phyloP scores from a whole-genome alignment of 116 monocot species.

The Phalaenopsis hybrid region DNA sequence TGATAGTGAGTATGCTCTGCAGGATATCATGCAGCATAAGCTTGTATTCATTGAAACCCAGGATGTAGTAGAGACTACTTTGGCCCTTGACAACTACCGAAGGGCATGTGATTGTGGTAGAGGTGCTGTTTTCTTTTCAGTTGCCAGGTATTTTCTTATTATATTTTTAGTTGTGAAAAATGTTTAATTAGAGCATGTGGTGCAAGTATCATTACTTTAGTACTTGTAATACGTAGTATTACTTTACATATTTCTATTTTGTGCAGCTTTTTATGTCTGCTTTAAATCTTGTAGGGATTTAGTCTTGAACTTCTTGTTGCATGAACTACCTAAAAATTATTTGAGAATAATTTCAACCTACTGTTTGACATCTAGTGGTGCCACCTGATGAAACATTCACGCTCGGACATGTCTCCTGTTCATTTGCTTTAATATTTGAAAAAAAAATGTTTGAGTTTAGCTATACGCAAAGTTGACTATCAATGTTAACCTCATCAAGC shows the following conservation, averaged over 20 bases:
- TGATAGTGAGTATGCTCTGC: slow-evolving; percentile 15
- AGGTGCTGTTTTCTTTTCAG: slow-evolving; percentile 97
- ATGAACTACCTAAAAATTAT: not conserved
- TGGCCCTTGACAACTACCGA: slow-evolving; percentile 97
- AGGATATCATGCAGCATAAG: slow-evolving; percentile 99
- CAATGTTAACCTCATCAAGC: no score
- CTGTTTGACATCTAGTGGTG: not conserved
- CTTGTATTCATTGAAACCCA: slow-evolving; percentile 99
- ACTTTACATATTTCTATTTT: not conserved
- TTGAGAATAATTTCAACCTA: not conserved
- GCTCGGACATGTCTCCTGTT: no score
- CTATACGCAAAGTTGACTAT: no score
- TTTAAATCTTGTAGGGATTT: not conserved
- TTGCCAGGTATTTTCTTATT: slow-evolving; percentile 59
- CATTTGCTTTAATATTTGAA: no score
- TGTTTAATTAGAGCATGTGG: not conserved
- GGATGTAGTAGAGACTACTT: slow-evolving; percentile 96
- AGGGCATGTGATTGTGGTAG: slow-evolving; percentile 94
- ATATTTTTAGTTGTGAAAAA: not conserved
- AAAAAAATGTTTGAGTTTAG: no score
- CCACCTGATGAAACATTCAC: not conserved
- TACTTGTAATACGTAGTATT: not conserved
- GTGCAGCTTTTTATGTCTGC: not conserved
- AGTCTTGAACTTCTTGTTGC: not conserved
- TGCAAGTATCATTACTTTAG: not conserved